Percentiles rank a stretch among this genome's conserved stretches.
These are phyloP conservation scores for Starmerella floris DNA, from an alignment of 805 yeast genomes.

Conservation along the genomic window DNA sequence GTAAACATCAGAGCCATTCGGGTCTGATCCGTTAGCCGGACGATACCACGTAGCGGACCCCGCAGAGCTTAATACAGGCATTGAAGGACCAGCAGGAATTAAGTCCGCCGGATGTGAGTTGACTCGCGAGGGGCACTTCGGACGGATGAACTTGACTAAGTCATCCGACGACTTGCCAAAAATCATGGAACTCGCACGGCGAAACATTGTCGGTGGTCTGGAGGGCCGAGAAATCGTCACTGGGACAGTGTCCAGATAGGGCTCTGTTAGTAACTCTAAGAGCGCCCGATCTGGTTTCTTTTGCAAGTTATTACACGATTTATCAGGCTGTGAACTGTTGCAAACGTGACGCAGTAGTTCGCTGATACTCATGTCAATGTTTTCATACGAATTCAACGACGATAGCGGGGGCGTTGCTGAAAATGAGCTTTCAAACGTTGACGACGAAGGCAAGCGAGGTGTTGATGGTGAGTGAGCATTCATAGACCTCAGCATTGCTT, in stretches of 20 bases:
- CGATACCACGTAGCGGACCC: too few relatives aligned
- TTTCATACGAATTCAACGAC: too few relatives aligned
- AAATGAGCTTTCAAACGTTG: too few relatives aligned
- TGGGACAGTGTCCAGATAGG: slow-evolving; percentile 3
- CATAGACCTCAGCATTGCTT: slow-evolving; percentile 14
- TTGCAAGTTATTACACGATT: too few relatives aligned
- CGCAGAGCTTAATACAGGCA: too few relatives aligned
- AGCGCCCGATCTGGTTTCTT: background rate
- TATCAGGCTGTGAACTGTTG: too few relatives aligned
- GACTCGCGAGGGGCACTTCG: background rate
- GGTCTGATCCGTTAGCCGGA: background rate
- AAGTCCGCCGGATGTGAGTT: too few relatives aligned
- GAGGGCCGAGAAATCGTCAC: background rate
- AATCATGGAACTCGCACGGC: slow-evolving; percentile 14
- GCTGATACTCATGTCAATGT: too few relatives aligned
- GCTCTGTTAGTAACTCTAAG: background rate
- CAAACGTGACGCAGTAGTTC: too few relatives aligned
- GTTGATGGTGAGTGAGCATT: background rate
- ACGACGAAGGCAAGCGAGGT: too few relatives aligned
- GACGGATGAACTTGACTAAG: background rate
- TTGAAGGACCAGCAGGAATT: too few relatives aligned
- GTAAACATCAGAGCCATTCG: background rate
- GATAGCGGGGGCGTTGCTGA: too few relatives aligned
- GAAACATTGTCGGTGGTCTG: slow-evolving; percentile 11
- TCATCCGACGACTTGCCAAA: slow-evolving; percentile 1